Evolutionary conservation across 2,329 filamentous ascomycete genomes (phyloP), one percentile per base, ranked within the genome.

Genomic region (Plectosphaerella sp.): DNA sequence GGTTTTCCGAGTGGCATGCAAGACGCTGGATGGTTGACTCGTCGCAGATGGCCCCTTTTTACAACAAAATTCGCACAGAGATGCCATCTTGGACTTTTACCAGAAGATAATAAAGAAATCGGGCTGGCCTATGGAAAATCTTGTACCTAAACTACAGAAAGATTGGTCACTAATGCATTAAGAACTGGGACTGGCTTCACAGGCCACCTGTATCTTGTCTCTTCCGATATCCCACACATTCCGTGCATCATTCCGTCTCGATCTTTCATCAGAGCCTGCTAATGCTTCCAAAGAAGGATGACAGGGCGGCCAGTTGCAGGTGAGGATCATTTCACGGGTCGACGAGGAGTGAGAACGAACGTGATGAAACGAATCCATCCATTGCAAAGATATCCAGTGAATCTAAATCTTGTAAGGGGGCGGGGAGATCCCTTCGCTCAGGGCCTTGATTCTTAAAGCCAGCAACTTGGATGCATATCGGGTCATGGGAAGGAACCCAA

Each of bases 371-470:
- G n/a, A 5, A 20, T 22, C 10, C 18, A 7, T 2, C 14, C 37
- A 39, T 39, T 14, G 35, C 35, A 37, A n/a, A 18, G 5, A 22
- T 22, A 22, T 22, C 22, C 5, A 3, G 22, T 22, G 37, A 16
- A 41, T 43, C 41, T 43, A 43, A 6, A 9, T 22, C 33, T 52
- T 57, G 49, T 60, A 59, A 16, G 58, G 58, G 33, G 51, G 41
- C 7, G 49, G 47, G 16, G 52, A 43, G 12, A 59, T 48, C 20
- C 56, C 58, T 28, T 57, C 54, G 41, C 53, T 54, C 16, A 60
- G 49, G 9, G 62, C 65, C 57, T 68, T 67, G 39, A 68, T 36
- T 2, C 64, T 54, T 56, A 68, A 47, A 28, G 65, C 65, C 41
- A 68, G 52, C 7, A 43, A n/a, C 41, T 20, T 43, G n/a, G 41